Conservation (phyloP, 2,329 filamentous ascomycete genomes). For the Penicillium sp. region DNA sequence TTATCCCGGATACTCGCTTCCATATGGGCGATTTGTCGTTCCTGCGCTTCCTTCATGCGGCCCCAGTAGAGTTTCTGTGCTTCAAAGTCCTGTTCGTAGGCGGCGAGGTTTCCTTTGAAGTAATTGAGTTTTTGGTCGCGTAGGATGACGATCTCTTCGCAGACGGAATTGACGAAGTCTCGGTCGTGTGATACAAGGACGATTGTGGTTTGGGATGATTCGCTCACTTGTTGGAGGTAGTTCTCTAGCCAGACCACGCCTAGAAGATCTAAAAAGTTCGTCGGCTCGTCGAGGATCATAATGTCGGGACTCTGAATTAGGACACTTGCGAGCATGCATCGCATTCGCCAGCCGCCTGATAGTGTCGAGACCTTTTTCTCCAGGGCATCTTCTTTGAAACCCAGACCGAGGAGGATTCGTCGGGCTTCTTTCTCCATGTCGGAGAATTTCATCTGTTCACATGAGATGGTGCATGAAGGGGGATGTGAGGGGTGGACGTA, state of each 20-base stretch:
- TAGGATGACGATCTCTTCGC: slow-evolving; percentile 74
- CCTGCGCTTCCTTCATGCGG: slow-evolving; percentile 80
- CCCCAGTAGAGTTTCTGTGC: slow-evolving; percentile 68
- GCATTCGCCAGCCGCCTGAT: slow-evolving; percentile 79
- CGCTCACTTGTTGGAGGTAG: slow-evolving; percentile 65
- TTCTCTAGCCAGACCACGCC: slow-evolving; percentile 84
- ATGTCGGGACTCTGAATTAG: slow-evolving; percentile 76
- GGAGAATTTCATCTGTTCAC: slow-evolving; percentile 55
- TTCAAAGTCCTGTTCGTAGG: slow-evolving; percentile 70
- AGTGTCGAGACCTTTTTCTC: slow-evolving; percentile 65
- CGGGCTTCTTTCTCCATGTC: slow-evolving; percentile 70
- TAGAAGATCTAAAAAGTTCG: slow-evolving; percentile 81
- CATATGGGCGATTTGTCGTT: slow-evolving; percentile 79
- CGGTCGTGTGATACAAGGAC: slow-evolving; percentile 84
- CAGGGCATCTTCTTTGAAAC: slow-evolving; percentile 68
- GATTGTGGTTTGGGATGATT: slow-evolving; percentile 63
- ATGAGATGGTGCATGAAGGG: not conserved
- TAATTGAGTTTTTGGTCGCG: slow-evolving; percentile 72
- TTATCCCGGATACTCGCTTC: slow-evolving; percentile 77
- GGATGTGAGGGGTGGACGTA: slow-evolving; percentile 33
- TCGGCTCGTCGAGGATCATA: slow-evolving; percentile 82
- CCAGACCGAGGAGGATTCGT: slow-evolving; percentile 69
- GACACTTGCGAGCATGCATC: slow-evolving; percentile 66
- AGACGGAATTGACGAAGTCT: slow-evolving; percentile 76
- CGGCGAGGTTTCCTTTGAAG: slow-evolving; percentile 74